These are phyloP conservation scores for Paecilomyces niveus DNA, from an alignment of 2,329 filamentous ascomycete genomes.

Conservation along the genomic window DNA sequence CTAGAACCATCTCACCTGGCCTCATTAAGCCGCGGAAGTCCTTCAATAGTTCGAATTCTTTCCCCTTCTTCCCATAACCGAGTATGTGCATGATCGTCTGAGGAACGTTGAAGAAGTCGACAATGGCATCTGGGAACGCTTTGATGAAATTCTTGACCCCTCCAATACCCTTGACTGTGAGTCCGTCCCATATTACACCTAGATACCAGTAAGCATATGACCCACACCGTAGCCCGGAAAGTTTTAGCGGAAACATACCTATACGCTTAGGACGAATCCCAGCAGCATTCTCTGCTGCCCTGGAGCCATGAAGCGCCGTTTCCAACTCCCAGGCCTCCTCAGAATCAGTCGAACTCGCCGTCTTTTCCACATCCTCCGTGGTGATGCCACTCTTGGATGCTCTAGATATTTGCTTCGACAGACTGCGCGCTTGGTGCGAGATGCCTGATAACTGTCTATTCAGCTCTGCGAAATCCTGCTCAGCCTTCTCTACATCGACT, in stretches of 20 bases:
- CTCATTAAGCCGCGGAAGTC: slow-evolving; percentile 29
- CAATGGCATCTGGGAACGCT: slow-evolving; percentile 39
- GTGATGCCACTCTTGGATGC: slow-evolving; percentile 16
- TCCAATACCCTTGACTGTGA: slow-evolving; percentile 64
- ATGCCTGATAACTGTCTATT: slow-evolving; percentile 32
- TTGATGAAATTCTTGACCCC: slow-evolving; percentile 53
- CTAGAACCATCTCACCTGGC: slow-evolving; percentile 32
- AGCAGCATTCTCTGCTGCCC: slow-evolving; percentile 63
- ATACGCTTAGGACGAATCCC: slow-evolving; percentile 77
- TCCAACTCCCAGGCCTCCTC: slow-evolving; percentile 69
- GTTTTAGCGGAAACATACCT: slow-evolving; percentile 26
- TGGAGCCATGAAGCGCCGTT: slow-evolving; percentile 61
- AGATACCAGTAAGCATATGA: slow-evolving; percentile 44
- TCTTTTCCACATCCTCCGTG: slow-evolving; percentile 54
- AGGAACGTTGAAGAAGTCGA: slow-evolving; percentile 47
- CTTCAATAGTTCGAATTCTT: neutral
- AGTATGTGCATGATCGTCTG: slow-evolving; percentile 42
- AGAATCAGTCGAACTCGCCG: slow-evolving; percentile 32
- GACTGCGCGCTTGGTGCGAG: slow-evolving; percentile 27
- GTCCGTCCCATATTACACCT: slow-evolving; percentile 62
- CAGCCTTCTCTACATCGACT: slow-evolving; percentile 40
- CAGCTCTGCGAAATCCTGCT: slow-evolving; percentile 37
- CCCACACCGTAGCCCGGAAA: no score
- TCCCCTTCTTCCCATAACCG: slow-evolving; percentile 22
- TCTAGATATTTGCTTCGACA: slow-evolving; percentile 27